Conservation (phyloP, 805 yeast genomes). For the Cyberlindnera lachancei region DNA sequence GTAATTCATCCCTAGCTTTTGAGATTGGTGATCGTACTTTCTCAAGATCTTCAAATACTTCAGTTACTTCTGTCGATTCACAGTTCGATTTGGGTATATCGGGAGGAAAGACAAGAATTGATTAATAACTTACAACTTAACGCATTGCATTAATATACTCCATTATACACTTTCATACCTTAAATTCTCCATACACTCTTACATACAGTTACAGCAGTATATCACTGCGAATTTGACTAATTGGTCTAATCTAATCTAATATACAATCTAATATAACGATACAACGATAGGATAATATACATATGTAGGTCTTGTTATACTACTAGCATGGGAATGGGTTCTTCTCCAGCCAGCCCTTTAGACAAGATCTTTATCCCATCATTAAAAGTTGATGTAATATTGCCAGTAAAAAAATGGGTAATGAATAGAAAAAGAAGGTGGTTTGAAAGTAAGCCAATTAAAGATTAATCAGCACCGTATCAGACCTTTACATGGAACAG, state of each 20-base stretch:
- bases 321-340: slow-evolving; percentile 2
- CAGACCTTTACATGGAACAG: no score
- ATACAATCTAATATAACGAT: background rate
- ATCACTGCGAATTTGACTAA: background rate
- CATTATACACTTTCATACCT: background rate
- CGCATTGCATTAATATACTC: background rate
- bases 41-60: slow-evolving; percentile 25
- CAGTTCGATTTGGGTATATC: slow-evolving; percentile 12
- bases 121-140: background rate
- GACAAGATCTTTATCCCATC: no score
- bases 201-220: background rate
- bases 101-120: background rate
- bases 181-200: background rate
- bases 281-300: background rate
- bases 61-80: slow-evolving; percentile 24
- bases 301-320: slow-evolving; percentile 2
- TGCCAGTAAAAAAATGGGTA: no score
- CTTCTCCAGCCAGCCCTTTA: slow-evolving; percentile 4
- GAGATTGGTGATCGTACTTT: slow-evolving; percentile 16
- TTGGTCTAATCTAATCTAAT: background rate
- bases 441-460: no score
- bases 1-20: slow-evolving; percentile 15
- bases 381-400: no score
- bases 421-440: no score
- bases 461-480: no score